Conservation (phyloP, 2,329 filamentous ascomycete genomes). For the Apiospora marii region DNA sequence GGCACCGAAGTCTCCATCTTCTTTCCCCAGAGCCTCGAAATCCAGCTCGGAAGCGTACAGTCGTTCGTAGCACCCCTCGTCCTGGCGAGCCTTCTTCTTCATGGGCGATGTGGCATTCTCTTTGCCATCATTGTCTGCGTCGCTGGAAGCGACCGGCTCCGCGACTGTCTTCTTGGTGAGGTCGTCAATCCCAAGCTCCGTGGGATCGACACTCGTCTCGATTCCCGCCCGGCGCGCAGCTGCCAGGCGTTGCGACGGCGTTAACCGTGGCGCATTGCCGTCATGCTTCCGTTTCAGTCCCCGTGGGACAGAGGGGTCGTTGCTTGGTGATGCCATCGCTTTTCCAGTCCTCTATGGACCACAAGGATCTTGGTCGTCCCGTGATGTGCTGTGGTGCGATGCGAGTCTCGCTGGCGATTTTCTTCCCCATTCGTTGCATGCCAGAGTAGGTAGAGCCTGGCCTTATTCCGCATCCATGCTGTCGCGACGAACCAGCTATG, state of each 20-base stretch:
- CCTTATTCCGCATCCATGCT: background rate
- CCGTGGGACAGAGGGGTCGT: background rate
- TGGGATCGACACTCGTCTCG: constrained; percentile 11
- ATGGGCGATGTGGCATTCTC: no score
- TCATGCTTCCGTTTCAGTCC: constrained; percentile 20
- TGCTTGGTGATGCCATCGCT: background rate
- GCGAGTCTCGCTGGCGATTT: background rate
- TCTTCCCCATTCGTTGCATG: background rate
- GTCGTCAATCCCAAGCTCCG: background rate
- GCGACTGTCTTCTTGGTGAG: background rate
- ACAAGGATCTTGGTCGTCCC: background rate
- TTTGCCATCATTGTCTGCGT: background rate
- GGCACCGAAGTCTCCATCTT: constrained; percentile 36
- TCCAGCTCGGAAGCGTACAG: constrained; percentile 38
- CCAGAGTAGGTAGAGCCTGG: background rate
- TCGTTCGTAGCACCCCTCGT: constrained; percentile 36
- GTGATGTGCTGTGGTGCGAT: background rate
- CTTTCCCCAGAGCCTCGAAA: constrained; percentile 36
- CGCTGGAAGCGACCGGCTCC: background rate
- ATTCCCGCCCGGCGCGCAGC: constrained; percentile 21
- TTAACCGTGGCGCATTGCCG: constrained; percentile 4
- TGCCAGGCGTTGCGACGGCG: constrained; percentile 23
- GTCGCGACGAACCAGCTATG: background rate
- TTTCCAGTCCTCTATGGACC: background rate
- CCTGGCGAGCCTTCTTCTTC: background rate